These are phyloP conservation scores for Uronychia setigera DNA, from an alignment of 73 alveolate genomes.

Conservation along the genomic window DNA sequence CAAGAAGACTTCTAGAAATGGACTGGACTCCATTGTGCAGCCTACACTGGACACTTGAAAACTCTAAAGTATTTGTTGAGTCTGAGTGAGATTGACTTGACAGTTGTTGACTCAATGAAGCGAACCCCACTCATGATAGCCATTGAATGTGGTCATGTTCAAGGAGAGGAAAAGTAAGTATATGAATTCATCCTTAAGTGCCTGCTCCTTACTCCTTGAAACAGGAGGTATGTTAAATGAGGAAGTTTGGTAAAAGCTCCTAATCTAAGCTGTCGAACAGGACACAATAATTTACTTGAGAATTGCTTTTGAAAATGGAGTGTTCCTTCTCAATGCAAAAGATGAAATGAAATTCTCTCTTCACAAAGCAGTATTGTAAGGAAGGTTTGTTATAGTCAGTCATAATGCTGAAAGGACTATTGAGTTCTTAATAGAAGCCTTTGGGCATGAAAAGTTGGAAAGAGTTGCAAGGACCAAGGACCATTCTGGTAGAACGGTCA, in stretches of 20 bases:
- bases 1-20: constrained; percentile 48
- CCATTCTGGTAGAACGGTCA: background rate
- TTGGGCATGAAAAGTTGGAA: background rate
- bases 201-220: constrained; percentile 27
- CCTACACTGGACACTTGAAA: constrained; percentile 40
- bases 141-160: constrained; percentile 55
- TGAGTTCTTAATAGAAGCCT: background rate
- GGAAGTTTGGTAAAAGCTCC: constrained; percentile 13
- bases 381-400: background rate
- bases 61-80: constrained; percentile 10
- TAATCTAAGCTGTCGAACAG: constrained; percentile 6
- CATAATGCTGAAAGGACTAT: background rate
- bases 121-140: constrained; percentile 53
- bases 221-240: constrained; percentile 9
- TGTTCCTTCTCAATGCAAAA: background rate
- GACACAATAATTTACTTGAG: constrained; percentile 20
- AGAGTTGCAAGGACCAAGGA: background rate
- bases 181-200: background rate
- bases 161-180: constrained; percentile 48
- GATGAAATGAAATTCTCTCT: constrained; percentile 20
- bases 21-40: constrained; percentile 75
- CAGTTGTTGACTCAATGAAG: constrained; percentile 38
- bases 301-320: constrained; percentile 3
- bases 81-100: constrained; percentile 19
- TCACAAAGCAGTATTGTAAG: constrained; percentile 37